A percentile compares a stretch with the other conserved stretches of the same genome.
Evolutionary conservation across 164 flowering plant genomes (phyloP).

Genomic region (Liriodendron chinense): DNA sequence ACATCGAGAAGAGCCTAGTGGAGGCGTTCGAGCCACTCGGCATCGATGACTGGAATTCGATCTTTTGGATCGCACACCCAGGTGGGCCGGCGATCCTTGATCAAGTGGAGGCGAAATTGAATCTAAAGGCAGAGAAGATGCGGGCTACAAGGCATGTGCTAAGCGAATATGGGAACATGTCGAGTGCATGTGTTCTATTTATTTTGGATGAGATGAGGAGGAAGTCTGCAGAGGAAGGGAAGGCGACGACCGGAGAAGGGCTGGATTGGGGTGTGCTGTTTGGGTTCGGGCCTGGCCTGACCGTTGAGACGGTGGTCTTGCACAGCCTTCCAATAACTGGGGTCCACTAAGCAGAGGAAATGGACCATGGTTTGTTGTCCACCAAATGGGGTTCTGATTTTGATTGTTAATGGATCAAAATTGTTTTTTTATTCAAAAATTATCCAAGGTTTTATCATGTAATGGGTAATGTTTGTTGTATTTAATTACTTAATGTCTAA

Average conservation of each 20-base stretch:
- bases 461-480: too few species aligned
- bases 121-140: conserved; percentile 14
- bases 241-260: conserved; percentile 18
- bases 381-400: too few species aligned
- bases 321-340: conserved; percentile 11
- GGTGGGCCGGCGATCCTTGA: conserved; percentile 19
- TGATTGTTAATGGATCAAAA: too few species aligned
- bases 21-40: conserved; percentile 16
- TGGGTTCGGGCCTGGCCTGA: conserved; percentile 21
- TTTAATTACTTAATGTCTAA: too few species aligned
- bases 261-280: conserved; percentile 19
- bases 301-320: conserved; percentile 19
- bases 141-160: conserved; percentile 13
- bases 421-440: too few species aligned
- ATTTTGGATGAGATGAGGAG: conserved; percentile 19
- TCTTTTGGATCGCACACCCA: conserved; percentile 18
- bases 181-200: conserved; percentile 15
- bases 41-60: conserved; percentile 16
- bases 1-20: conserved; percentile 13
- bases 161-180: conserved; percentile 21
- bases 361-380: too few species aligned
- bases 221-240: conserved; percentile 10
- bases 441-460: too few species aligned
- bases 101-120: conserved; percentile 11
- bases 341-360: too few species aligned